These are phyloP conservation scores for Botrytis fragariae DNA, from an alignment of 2,329 filamentous ascomycete species.

Conservation along the genomic window DNA sequence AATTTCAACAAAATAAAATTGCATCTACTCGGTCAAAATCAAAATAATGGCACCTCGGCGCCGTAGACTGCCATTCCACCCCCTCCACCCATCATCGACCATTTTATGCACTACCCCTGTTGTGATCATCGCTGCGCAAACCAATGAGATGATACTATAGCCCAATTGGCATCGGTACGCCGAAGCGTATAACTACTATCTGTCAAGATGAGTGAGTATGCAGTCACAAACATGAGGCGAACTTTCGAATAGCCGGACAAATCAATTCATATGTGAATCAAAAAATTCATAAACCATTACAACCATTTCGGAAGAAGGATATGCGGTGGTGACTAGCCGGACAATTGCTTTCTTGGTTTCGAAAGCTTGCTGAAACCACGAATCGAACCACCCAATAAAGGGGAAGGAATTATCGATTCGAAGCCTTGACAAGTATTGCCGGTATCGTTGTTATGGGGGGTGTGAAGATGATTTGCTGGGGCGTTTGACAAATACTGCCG, in stretches of 20 bases:
- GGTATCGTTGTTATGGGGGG: not conserved
- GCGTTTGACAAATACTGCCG: conserved; percentile 65
- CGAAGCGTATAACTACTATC: conserved; percentile 7
- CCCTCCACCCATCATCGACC: conserved; percentile 3
- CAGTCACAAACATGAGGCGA: conserved; percentile 17
- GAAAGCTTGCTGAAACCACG: conserved; percentile 82
- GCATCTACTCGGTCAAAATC: conserved; percentile 10
- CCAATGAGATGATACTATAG: not conserved
- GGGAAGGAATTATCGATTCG: conserved; percentile 64
- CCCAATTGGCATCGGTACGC: not conserved
- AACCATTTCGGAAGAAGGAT: conserved; percentile 53
- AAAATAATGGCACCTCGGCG: not conserved
- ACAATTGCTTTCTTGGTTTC: conserved; percentile 69
- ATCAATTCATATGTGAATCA: conserved; percentile 52
- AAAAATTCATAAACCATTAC: conserved; percentile 66
- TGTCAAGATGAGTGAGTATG: conserved; percentile 13
- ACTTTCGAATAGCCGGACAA: not conserved
- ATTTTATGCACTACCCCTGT: conserved; percentile 19
- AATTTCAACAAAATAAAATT: not conserved
- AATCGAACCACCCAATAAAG: conserved; percentile 43
- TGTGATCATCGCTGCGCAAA: conserved; percentile 8
- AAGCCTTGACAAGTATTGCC: conserved; percentile 68
- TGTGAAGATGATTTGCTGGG: conserved; percentile 67
- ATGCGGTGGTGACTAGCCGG: conserved; percentile 69
- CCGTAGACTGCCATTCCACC: not conserved